phyloP scores from a whole-genome alignment of 768 basidiomycete species.

The Boletellus ananiceps region DNA sequence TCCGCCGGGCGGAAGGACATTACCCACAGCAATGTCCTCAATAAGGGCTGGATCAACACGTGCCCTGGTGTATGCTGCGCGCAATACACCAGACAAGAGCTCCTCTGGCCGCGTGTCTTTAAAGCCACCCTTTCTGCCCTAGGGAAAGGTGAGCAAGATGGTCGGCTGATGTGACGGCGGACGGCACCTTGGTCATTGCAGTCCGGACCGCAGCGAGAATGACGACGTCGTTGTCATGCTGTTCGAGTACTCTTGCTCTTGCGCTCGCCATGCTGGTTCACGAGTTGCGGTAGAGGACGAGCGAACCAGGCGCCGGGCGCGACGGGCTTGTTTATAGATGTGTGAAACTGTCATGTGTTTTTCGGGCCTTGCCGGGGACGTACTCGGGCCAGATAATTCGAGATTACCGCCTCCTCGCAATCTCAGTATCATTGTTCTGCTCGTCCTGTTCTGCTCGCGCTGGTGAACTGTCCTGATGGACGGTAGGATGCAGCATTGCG shows the following conservation, averaged over 20 bases:
- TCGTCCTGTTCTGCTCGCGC: too few relatives aligned
- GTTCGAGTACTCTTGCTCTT: slow-evolving; percentile 60
- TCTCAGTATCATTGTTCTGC: too few relatives aligned
- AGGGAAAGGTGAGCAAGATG: slow-evolving; percentile 6
- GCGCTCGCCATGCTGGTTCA: slow-evolving; percentile 28
- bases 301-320: background rate
- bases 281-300: background rate
- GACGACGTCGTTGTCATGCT: slow-evolving; percentile 84
- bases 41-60: slow-evolving; percentile 77
- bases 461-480: too few relatives aligned
- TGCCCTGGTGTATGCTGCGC: slow-evolving; percentile 63
- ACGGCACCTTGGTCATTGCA: slow-evolving; percentile 79
- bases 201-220: slow-evolving; percentile 86
- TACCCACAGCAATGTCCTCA: slow-evolving; percentile 82
- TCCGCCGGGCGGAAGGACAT: slow-evolving; percentile 83
- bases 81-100: slow-evolving; percentile 70
- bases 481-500: too few relatives aligned
- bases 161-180: background rate
- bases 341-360: slow-evolving; percentile 23
- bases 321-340: slow-evolving; percentile 13
- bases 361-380: slow-evolving; percentile 1
- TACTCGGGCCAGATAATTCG: too few relatives aligned
- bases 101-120: slow-evolving; percentile 86
- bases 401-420: too few relatives aligned
- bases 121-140: slow-evolving; percentile 86